These are phyloP conservation scores for Phytomonas sp. DNA, from an alignment of 208 protist genomes.

Conservation along the genomic window DNA sequence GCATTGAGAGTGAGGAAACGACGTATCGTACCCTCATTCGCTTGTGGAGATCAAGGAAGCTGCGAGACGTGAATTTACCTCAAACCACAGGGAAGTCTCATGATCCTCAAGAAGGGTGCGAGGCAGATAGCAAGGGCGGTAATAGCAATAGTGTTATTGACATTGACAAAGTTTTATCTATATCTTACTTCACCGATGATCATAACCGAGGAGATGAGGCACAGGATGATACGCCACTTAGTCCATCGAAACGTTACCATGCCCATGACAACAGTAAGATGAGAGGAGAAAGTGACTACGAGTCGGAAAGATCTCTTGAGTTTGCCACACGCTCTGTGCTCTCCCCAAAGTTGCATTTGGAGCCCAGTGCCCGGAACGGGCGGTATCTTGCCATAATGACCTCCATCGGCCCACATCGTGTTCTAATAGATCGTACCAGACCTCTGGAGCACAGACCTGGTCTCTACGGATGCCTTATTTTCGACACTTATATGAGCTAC, in stretches of 20 bases:
- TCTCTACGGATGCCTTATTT: slow-evolving; percentile 58
- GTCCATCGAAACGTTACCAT: not conserved
- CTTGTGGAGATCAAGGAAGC: not conserved
- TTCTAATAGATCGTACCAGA: slow-evolving; percentile 20
- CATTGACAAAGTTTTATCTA: not conserved
- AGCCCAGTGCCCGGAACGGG: slow-evolving; percentile 46
- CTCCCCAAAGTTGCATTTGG: slow-evolving; percentile 9
- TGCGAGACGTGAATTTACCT: not conserved
- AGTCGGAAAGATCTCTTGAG: not conserved
- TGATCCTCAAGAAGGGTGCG: not conserved
- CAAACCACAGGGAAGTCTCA: not conserved
- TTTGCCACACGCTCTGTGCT: not conserved
- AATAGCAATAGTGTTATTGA: not conserved
- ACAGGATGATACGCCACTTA: not conserved
- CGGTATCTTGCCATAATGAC: slow-evolving; percentile 68
- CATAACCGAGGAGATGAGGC: not conserved
- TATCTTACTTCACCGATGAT: not conserved
- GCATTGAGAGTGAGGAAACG: not conserved
- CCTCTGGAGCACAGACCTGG: slow-evolving; percentile 40
- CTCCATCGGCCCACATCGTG: slow-evolving; percentile 52
- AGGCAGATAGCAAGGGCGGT: not conserved
- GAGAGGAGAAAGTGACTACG: not conserved
- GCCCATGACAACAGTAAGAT: not conserved
- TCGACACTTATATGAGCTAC: slow-evolving; percentile 51
- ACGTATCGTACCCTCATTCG: not conserved